Base-by-base conservation (phyloP, 2,329 filamentous ascomycete species). In the Calonectria multiphialidica region DNA sequence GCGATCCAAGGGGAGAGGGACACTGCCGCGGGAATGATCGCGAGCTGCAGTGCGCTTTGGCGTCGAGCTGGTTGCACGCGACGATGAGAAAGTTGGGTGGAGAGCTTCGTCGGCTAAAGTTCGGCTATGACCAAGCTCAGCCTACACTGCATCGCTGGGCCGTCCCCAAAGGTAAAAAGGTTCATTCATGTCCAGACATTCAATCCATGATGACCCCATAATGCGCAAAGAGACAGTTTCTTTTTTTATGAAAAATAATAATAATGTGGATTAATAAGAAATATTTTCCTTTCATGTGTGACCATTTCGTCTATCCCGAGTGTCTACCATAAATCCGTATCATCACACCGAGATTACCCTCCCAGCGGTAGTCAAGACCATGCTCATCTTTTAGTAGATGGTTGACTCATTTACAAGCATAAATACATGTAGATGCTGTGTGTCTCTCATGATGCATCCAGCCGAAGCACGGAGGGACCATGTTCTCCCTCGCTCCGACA, bases 61-160 rank as follows among this genome's bases (percentile, higher is more conserved):
- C 71, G 71, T 78, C 70, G 74, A 78, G 75, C 72, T 74, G 71
- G 50, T 71, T 57, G 59, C 72, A 75, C 76, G 77, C 77, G 77
- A 79, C 77, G 72, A 74, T 68, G 67, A 47, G 57, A 68, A 73
- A 65, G 61, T 65, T 67, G 78, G 42, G 69, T 71, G 75, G 75
- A 73, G 72, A 78, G 77, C 78, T 80, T 16, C 33, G 9, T n/a
- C 80, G 80, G 79, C 57, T 71, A 77, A 80, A 73, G 12, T 35
- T 65, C 80, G 80, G 80, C 30, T 76, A 15, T 28, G 2, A 7
- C 47, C 33, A 5, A 15, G n/a, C 37, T 30, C 23, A 12, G 57
- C 57, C 57, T 2, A 33, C 9, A 33, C 25, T 33, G 5, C 37
- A 42, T 15, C 55, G 5, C 16, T 5, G 40, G 15, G n/a, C n/a